Base-by-base conservation (phyloP, 805 yeast species). In the Kodamaea jinghongensis region DNA sequence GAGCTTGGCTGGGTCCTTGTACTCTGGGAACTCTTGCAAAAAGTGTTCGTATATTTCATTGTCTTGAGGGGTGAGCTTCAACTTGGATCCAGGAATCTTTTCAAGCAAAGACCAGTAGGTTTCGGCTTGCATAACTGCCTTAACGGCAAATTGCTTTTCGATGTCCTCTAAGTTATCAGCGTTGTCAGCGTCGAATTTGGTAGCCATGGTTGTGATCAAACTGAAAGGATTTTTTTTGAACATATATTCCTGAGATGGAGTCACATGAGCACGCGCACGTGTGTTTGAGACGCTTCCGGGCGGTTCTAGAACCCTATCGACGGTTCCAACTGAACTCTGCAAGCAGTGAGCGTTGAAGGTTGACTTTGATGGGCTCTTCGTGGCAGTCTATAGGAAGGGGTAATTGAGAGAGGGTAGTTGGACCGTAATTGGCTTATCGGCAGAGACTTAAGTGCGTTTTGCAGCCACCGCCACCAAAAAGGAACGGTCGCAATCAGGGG, bases 131-230 rank as follows among this genome's bases (percentile, higher is more conserved):
- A 78, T 81, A 12, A 93, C 99, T 4, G 98, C 99, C 65, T 85
- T 87, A 44, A 93, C 99, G 30, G 99, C 98, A 58, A 93, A 93
- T 70, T 93, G 98, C 75, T 81, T 88, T 66, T 93, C 99, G 56
- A 93, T 88, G 54, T 88, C 96, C 65, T 91, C 98, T 54, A 87
- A 73, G 70, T 93, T 93, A 46, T 93, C 96, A 33, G 99, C 97
- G 43, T 73, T 76, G 56, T 93, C 96, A 13, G 99, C 90, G 55
- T 83, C 78, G 58, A 88, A 87, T 42, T 63, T 64, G 12, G 67
- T 54, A 32, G 65, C 51, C 69, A 61, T 65, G 31, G 11, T 46
- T 37, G 34, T 39, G 42, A 17, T 27, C 36, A 25, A 27, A 27
- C 12, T 27, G 29, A 27, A 27, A 30, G 31, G 17, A n/a, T 32